Evolutionary conservation across 169 alveolate genomes (phyloP).

Genomic region (Babesia ovata): DNA sequence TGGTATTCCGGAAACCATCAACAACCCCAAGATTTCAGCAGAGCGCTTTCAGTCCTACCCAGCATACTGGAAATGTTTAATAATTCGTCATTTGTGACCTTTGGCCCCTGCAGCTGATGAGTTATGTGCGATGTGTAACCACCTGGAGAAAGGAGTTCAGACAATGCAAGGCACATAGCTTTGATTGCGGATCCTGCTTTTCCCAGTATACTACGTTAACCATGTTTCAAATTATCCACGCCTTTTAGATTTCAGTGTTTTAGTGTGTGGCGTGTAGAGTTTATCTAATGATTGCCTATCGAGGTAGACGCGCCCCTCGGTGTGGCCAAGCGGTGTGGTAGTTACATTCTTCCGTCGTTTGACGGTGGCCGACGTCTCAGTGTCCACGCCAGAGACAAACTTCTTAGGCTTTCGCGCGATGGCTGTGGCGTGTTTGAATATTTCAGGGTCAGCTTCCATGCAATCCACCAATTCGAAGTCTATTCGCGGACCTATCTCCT

Average conservation of each 20-base stretch:
- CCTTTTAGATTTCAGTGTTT: conserved; percentile 40
- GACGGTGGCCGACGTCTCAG: neutral
- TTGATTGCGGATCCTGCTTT: conserved; percentile 79
- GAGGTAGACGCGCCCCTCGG: conserved; percentile 58
- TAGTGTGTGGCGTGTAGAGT: conserved; percentile 61
- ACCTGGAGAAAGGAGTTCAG: conserved; percentile 81
- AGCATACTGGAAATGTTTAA: conserved; percentile 43
- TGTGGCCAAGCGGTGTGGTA: conserved; percentile 52
- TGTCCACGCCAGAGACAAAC: conserved; percentile 37
- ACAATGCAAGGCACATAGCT: conserved; percentile 84
- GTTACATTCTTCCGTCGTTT: conserved; percentile 48
- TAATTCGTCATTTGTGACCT: conserved; percentile 51
- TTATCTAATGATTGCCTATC: conserved; percentile 42
- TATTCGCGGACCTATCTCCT: conserved; percentile 60
- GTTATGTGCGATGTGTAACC: neutral
- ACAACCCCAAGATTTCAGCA: conserved; percentile 36
- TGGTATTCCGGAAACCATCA: neutral
- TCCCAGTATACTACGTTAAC: conserved; percentile 80
- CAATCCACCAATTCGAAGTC: conserved; percentile 53
- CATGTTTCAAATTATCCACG: conserved; percentile 30
- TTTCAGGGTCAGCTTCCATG: conserved; percentile 41
- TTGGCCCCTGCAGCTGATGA: conserved; percentile 51
- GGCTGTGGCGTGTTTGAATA: conserved; percentile 49
- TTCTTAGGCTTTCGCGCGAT: conserved; percentile 37
- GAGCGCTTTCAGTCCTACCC: conserved; percentile 47